These are phyloP conservation scores for Lavandula angustifolia DNA, from an alignment of 257 asterid species.

Conservation along the genomic window DNA sequence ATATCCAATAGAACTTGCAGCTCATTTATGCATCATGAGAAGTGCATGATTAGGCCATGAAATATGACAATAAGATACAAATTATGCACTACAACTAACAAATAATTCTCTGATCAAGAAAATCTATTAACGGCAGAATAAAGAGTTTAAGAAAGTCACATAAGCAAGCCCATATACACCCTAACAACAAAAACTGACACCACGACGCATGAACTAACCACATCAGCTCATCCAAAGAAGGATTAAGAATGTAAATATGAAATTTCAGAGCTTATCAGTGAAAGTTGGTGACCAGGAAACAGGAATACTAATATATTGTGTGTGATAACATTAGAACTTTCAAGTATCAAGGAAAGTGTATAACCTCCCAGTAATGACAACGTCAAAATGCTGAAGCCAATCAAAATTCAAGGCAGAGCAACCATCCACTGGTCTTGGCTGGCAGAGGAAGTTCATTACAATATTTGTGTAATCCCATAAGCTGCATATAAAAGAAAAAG, in stretches of 20 bases:
- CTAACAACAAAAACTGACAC: background rate
- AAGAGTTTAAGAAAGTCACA: constrained; percentile 22
- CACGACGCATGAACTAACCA: constrained; percentile 5
- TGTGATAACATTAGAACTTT: constrained; percentile 13
- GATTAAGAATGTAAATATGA: constrained; percentile 16
- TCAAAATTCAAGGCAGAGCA: constrained; percentile 55
- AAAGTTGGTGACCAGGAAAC: constrained; percentile 22
- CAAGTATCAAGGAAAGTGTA: constrained; percentile 32
- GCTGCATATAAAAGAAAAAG: constrained; percentile 52
- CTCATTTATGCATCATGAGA: constrained; percentile 25
- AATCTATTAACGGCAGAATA: constrained; percentile 1
- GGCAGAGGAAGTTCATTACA: constrained; percentile 96
- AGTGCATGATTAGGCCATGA: constrained; percentile 22
- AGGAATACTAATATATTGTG: background rate
- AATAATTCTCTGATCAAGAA: background rate
- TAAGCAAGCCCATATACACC: constrained; percentile 1
- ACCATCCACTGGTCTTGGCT: constrained; percentile 50
- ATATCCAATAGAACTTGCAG: constrained; percentile 24
- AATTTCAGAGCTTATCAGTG: background rate
- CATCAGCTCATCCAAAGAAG: constrained; percentile 12
- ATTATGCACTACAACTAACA: constrained; percentile 1
- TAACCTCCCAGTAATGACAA: constrained; percentile 96
- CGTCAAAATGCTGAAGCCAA: constrained; percentile 87
- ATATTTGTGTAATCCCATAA: constrained; percentile 95
- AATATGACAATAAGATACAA: constrained; percentile 17